phyloP scores from a whole-genome alignment of 352 stramenopile genomes.

The Phytophthora sansomeana region DNA sequence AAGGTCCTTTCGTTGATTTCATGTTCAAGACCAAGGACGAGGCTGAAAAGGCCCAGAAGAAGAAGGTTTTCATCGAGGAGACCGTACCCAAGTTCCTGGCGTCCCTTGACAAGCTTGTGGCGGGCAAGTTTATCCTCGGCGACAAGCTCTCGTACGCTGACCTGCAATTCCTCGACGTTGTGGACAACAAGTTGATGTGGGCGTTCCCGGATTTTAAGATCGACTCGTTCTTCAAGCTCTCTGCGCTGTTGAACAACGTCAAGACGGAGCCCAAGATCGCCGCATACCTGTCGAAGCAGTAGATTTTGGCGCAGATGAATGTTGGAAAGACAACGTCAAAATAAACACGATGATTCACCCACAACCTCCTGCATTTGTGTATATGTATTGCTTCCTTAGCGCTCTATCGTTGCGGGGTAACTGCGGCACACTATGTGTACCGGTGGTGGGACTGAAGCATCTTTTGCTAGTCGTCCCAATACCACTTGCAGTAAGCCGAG shows the following conservation, averaged over 20 bases:
- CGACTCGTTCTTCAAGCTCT: constrained; percentile 51
- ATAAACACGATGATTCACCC: not conserved
- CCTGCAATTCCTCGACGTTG: constrained; percentile 51
- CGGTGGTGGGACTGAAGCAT: not conserved
- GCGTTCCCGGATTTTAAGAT: constrained; percentile 38
- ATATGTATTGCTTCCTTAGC: too few species aligned
- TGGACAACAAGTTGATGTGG: constrained; percentile 46
- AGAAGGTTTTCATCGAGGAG: constrained; percentile 50
- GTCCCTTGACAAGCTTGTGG: constrained; percentile 52
- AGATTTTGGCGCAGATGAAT: too few species aligned
- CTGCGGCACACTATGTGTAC: not conserved
- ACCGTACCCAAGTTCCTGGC: constrained; percentile 44
- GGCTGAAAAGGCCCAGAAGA: constrained; percentile 46
- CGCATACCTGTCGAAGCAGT: constrained; percentile 48
- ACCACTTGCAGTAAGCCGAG: not conserved
- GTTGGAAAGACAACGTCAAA: too few species aligned
- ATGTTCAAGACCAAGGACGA: constrained; percentile 46
- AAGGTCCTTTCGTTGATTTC: constrained; percentile 28
- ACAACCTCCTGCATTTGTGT: too few species aligned
- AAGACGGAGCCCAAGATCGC: constrained; percentile 50
- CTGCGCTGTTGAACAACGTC: constrained; percentile 47
- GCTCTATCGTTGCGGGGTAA: too few species aligned
- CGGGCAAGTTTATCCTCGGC: constrained; percentile 60
- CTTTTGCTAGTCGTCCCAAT: not conserved
- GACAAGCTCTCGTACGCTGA: constrained; percentile 52